Percentiles rank a stretch among this genome's conserved stretches.
Evolutionary conservation across 2,329 filamentous ascomycete species (phyloP).

Genomic region (Aspergillus fischeri): DNA sequence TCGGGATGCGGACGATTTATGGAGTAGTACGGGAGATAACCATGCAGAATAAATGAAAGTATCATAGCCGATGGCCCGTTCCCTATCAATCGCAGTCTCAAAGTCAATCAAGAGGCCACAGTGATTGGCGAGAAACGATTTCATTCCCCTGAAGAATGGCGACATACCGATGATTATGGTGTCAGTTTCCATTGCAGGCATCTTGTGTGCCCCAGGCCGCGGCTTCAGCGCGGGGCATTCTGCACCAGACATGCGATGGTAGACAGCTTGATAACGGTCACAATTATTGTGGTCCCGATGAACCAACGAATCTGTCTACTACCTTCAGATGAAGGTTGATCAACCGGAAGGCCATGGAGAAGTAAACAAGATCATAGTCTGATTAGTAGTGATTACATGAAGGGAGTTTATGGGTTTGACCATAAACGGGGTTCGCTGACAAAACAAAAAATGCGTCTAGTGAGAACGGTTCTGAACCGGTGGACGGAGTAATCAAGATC

Average conservation of each 20-base stretch:
- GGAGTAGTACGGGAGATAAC: slow-evolving; percentile 55
- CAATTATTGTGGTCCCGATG: not conserved
- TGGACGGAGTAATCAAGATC: not conserved
- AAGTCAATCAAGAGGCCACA: slow-evolving; percentile 7
- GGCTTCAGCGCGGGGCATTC: slow-evolving; percentile 29
- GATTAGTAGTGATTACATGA: slow-evolving; percentile 6
- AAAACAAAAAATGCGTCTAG: slow-evolving; percentile 16
- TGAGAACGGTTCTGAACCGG: not conserved
- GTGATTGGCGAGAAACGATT: slow-evolving; percentile 8
- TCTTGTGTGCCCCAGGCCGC: slow-evolving; percentile 20
- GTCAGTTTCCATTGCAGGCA: slow-evolving; percentile 35
- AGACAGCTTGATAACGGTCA: slow-evolving; percentile 3
- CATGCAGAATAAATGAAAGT: slow-evolving; percentile 60
- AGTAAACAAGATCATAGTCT: not conserved
- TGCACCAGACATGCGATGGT: slow-evolving; percentile 23
- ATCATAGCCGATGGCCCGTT: slow-evolving; percentile 61
- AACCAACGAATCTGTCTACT: slow-evolving; percentile 6
- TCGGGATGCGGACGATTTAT: slow-evolving; percentile 52
- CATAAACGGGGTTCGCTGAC: slow-evolving; percentile 26
- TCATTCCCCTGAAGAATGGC: slow-evolving; percentile 11
- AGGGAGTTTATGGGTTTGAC: slow-evolving; percentile 4
- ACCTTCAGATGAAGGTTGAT: slow-evolving; percentile 16
- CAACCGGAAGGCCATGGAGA: slow-evolving; percentile 21
- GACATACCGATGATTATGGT: slow-evolving; percentile 44
- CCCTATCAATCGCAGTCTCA: slow-evolving; percentile 36